phyloP scores from a whole-genome alignment of 371 early-diverging fungal species.

The Mortierella sp. region DNA sequence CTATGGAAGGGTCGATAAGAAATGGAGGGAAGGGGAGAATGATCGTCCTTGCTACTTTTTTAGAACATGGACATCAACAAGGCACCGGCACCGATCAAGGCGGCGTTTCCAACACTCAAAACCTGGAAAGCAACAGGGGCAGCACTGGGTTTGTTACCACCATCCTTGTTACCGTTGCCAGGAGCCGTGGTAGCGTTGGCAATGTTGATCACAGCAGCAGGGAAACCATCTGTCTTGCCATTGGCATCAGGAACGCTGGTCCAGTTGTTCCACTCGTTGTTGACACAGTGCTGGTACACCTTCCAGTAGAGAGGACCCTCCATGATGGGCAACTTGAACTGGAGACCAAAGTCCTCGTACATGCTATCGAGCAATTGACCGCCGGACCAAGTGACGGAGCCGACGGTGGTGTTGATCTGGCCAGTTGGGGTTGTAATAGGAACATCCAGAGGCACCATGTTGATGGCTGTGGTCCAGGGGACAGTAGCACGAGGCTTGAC shows the following conservation, averaged over 20 bases:
- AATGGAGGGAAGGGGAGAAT: no score
- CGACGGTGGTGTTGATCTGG: conserved; percentile 48
- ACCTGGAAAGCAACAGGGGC: conserved; percentile 13
- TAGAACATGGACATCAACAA: conserved; percentile 37
- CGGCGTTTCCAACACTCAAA: conserved; percentile 18
- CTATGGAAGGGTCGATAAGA: no score
- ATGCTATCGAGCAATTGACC: conserved; percentile 31
- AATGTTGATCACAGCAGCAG: conserved; percentile 43
- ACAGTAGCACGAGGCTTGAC: conserved; percentile 37
- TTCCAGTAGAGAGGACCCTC: conserved; percentile 47
- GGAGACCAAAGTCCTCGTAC: conserved; percentile 53
- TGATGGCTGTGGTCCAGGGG: conserved; percentile 47
- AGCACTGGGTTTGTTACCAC: conserved; percentile 8
- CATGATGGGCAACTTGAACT: conserved; percentile 49
- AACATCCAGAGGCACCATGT: conserved; percentile 44
- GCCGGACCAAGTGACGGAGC: conserved; percentile 48
- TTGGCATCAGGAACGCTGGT: conserved; percentile 42
- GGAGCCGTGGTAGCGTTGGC: conserved; percentile 24
- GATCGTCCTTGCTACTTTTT: background rate
- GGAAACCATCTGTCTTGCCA: conserved; percentile 39
- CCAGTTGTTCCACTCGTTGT: conserved; percentile 53
- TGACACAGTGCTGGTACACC: conserved; percentile 49
- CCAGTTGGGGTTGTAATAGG: conserved; percentile 42
- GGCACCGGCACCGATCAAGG: conserved; percentile 31
- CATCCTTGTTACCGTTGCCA: background rate